Evolutionary conservation across 2,329 filamentous ascomycete species (phyloP), one percentile per base, ranked within the genome.

Genomic region (Cladosporium sp.): DNA sequence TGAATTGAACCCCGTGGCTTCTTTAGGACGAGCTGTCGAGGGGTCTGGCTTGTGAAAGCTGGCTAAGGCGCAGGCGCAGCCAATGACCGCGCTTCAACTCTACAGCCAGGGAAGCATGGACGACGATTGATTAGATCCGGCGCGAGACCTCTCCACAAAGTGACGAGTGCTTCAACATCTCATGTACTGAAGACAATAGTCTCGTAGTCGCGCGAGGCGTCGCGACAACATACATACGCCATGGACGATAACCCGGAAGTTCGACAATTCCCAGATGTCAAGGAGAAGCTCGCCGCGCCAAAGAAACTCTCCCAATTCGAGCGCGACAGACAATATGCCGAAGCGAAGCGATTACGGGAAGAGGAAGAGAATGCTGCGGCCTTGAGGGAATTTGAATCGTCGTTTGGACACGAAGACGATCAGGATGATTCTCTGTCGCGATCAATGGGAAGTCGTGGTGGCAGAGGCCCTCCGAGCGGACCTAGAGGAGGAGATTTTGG

Each of bases 221-320:
- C 9, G 22, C 32, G 13, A 35, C 32, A 16, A 35, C 11, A n/a
- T n/a, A 16, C 2, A n/a, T n/a, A 15, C n/a, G 15, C 13, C 1
- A 54, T 56, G 53, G 55, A 50, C 19, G 58, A 57, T 22, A 51
- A 58, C 22, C 55, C 61, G 15, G 53, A 54, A 27, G 53, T 51
- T 6, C 60, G 64, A 38, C 69, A 72, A 41, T 91, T 92, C 62
- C 84, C 87, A 12, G 81, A 89, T 61, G 77, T 88, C 52, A 80
- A 85, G 50, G 79, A 83, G 45, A 95, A 94, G 69, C 82, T 93
- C 43, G 57, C 61, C 50, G 88, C 88, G 42, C 83, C 88, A 0
- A 78, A 84, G 54, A 93, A 91, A 69, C 88, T 93, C 65, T 94
- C 89, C 16, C 78, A 86, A 20, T 95, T 94, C 66, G 91, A 95